Percentiles rank a stretch among this genome's conserved stretches.
Evolutionary conservation across 169 alveolate genomes (phyloP).

Genomic region (Plasmodium knowlesi): DNA sequence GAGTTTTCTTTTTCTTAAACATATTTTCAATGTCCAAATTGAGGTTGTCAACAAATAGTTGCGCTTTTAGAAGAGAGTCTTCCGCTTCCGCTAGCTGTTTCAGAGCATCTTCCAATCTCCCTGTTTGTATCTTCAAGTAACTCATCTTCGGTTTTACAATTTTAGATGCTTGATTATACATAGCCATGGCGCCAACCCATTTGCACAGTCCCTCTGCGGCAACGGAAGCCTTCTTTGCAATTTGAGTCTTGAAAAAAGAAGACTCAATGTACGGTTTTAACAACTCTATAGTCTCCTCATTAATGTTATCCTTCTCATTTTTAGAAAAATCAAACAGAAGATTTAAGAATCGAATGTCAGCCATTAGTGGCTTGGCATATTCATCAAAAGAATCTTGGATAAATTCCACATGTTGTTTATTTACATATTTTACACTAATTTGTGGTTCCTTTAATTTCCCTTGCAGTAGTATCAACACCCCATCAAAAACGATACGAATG

Average conservation of each 20-base stretch:
- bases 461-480: slow-evolving; percentile 88
- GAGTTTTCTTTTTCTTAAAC: slow-evolving; percentile 91
- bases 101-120: slow-evolving; percentile 91
- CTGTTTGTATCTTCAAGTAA: slow-evolving; percentile 92
- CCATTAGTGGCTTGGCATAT: slow-evolving; percentile 89
- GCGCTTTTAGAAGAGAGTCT: slow-evolving; percentile 91
- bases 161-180: slow-evolving; percentile 95
- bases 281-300: slow-evolving; percentile 96
- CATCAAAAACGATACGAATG: slow-evolving; percentile 93
- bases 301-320: slow-evolving; percentile 94
- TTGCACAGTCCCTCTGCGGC: slow-evolving; percentile 93
- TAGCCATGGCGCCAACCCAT: slow-evolving; percentile 95
- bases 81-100: slow-evolving; percentile 93
- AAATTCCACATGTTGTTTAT: slow-evolving; percentile 88
- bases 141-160: slow-evolving; percentile 97
- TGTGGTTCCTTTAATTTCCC: slow-evolving; percentile 79
- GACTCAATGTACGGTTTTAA: slow-evolving; percentile 93
- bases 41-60: slow-evolving; percentile 89
- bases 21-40: slow-evolving; percentile 91
- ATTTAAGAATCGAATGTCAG: slow-evolving; percentile 90
- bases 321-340: slow-evolving; percentile 90
- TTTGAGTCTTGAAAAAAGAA: slow-evolving; percentile 87
- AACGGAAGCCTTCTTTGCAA: slow-evolving; percentile 90
- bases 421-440: slow-evolving; percentile 83
- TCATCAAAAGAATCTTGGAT: slow-evolving; percentile 93